Conservation (phyloP, 441 rosid species). For the Erodium texanum region DNA sequence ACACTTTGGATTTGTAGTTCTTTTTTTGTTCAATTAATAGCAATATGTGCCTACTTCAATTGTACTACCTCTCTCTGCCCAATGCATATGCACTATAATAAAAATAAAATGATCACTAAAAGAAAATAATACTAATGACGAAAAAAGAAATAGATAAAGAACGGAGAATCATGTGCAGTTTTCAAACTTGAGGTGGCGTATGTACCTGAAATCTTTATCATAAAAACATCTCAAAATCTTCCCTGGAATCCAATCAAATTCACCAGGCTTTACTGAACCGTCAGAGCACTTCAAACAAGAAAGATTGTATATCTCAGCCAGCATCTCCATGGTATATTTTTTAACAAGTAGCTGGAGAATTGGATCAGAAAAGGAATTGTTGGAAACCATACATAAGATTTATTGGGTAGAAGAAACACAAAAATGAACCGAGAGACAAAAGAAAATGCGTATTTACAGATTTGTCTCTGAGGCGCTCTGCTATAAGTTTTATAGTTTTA, state of each 20-base stretch:
- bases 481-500: constrained; percentile 71
- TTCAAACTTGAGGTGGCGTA: background rate
- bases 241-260: constrained; percentile 97
- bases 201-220: constrained; percentile 97
- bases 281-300: constrained; percentile 50
- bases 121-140: background rate
- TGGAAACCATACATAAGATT: constrained; percentile 13
- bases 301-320: constrained; percentile 70
- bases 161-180: background rate
- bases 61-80: background rate
- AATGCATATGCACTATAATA: background rate
- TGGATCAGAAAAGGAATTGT: constrained; percentile 9
- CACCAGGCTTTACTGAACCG: constrained; percentile 35
- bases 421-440: constrained; percentile 15
- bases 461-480: constrained; percentile 96
- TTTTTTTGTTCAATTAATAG: background rate
- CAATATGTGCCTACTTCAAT: background rate
- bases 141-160: background rate
- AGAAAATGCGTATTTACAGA: constrained; percentile 48
- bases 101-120: background rate
- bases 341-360: constrained; percentile 72
- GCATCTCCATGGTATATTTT: constrained; percentile 82
- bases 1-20: background rate
- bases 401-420: constrained; percentile 16
- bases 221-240: constrained; percentile 87